Evolutionary conservation across 495 filamentous ascomycete genomes (phyloP).

Genomic region (Lepraria neglecta): DNA sequence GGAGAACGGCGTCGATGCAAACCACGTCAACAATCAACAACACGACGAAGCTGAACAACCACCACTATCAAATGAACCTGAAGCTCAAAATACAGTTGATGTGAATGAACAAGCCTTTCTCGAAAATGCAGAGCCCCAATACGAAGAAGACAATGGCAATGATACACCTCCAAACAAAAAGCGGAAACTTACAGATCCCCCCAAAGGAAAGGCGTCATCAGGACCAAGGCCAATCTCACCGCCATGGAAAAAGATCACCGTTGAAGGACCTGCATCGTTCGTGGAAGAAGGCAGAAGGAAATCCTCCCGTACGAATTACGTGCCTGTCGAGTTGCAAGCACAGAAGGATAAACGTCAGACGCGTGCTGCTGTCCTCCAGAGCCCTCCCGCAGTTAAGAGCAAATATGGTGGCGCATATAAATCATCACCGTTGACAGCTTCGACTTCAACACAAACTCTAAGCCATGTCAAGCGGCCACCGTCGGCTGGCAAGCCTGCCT

Average conservation of each 20-base stretch:
- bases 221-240: constrained; percentile 58
- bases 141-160: constrained; percentile 18
- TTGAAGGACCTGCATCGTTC: constrained; percentile 82
- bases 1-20: constrained; percentile 41
- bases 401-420: constrained; percentile 26
- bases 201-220: constrained; percentile 40
- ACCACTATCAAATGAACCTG: constrained; percentile 28
- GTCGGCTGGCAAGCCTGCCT: constrained; percentile 19
- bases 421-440: constrained; percentile 14
- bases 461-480: constrained; percentile 22
- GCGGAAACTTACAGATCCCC: constrained; percentile 56
- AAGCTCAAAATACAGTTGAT: constrained; percentile 19
- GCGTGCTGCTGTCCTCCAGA: constrained; percentile 37
- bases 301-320: constrained; percentile 72
- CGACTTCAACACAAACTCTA: constrained; percentile 17
- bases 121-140: constrained; percentile 11
- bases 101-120: constrained; percentile 8
- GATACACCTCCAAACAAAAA: constrained; percentile 62
- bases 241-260: constrained; percentile 87
- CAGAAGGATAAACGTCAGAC: constrained; percentile 57
- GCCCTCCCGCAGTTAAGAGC: constrained; percentile 25
- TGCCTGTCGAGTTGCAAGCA: constrained; percentile 65
- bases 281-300: constrained; percentile 75
- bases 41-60: constrained; percentile 29
- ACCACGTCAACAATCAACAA: constrained; percentile 40